Evolutionary conservation across 768 basidiomycete species (phyloP).

Genomic region (Pholiota molesta): DNA sequence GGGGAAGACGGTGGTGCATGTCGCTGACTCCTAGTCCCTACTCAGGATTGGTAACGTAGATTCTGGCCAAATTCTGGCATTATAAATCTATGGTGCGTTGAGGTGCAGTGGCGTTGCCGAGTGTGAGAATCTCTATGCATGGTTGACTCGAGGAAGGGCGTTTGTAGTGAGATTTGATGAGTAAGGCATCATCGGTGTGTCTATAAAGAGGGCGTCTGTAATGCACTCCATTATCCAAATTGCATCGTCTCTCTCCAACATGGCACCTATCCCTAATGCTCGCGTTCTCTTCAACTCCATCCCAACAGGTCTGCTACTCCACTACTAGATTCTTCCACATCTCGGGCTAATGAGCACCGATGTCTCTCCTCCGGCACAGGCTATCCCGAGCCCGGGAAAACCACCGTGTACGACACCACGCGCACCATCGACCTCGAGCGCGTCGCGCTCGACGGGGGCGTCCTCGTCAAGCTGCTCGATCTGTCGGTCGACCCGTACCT

Average conservation of each 20-base stretch:
- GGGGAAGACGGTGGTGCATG: slow-evolving; percentile 37
- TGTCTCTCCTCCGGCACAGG: slow-evolving; percentile 21
- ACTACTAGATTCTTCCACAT: background rate
- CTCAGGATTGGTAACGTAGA: too few relatives aligned
- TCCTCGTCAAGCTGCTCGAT: slow-evolving; percentile 53
- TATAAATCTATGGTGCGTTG: too few relatives aligned
- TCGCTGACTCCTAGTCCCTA: slow-evolving; percentile 25
- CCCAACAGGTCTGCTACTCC: background rate
- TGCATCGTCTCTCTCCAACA: slow-evolving; percentile 10
- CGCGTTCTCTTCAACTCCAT: slow-evolving; percentile 38
- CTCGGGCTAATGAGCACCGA: too few relatives aligned
- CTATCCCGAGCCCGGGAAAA: slow-evolving; percentile 48
- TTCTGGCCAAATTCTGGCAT: too few relatives aligned
- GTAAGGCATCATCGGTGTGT: too few relatives aligned
- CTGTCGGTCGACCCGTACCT: slow-evolving; percentile 48
- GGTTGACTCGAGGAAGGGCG: too few relatives aligned
- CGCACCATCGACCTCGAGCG: slow-evolving; percentile 53
- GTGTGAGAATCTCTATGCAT: too few relatives aligned
- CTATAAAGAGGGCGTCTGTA: too few relatives aligned
- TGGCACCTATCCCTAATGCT: slow-evolving; percentile 36
- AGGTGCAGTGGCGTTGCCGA: too few relatives aligned
- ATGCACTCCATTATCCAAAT: too few relatives aligned
- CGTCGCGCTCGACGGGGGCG: slow-evolving; percentile 44
- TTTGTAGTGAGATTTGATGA: too few relatives aligned
- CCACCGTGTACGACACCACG: slow-evolving; percentile 45